Evolutionary conservation across 164 flowering plant genomes (phyloP), one percentile per base, ranked within the genome.

Genomic region (Buxus sempervirens): DNA sequence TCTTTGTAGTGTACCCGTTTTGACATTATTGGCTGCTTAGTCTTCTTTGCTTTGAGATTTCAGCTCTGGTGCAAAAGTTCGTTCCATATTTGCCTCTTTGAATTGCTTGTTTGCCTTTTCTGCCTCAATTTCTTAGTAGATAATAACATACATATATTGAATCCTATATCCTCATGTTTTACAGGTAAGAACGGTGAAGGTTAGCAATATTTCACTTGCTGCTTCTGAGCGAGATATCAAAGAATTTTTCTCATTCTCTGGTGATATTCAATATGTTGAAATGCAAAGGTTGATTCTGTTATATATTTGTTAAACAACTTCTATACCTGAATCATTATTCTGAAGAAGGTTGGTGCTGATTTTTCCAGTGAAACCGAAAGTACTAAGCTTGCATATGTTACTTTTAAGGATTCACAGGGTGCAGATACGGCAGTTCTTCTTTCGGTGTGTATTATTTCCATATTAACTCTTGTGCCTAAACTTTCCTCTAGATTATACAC

Each of bases 221-320:
- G 86, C 79, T 32, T 71, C 85, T 28, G 82, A 84, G 59, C 71
- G 27, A 56, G 91, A 88, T 64, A 83, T 90, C 59, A 79, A 68
- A 57, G 91, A 87, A 59, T 90, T 90, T 77, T 86, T 90, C 70
- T 88, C 91, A 8, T 90, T 88, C 68, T 90, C 91, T 63, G 96
- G 96, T 48, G 88, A 86, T 28, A 79, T 90, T 64, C 75, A 73
- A 45, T 83, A 83, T 80, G 76, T 90, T 32, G 96, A 90, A 72
- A 78, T 85, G 81, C 80, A 72, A 72, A 86, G 91, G 96, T 88
- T 21, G 64, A 73, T 67, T n/a, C 32, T 54, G 45, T 60, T 0
- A 38, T 27, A 14, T 70, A 45, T 38, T 18, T 27, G 2, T 9
- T 24, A 62, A 23, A 22, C 55, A 41, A 2, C 54, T 49, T 63